Evolutionary conservation across 441 rosid genomes (phyloP), one percentile per base, ranked within the genome.

Genomic region (Erodium moschatum): DNA sequence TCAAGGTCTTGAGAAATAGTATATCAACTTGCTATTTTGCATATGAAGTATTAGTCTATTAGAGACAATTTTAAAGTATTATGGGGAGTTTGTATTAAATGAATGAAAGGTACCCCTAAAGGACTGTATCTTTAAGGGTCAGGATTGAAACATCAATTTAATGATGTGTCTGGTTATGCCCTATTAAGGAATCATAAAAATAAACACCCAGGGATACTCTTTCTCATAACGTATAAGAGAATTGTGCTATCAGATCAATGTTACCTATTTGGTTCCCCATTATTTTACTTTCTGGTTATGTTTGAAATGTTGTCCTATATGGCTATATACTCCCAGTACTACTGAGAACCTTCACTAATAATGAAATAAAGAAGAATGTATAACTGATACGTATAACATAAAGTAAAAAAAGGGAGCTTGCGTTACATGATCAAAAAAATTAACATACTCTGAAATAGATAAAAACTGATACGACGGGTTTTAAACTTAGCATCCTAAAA

Each of bases 291-390:
- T 50, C 0, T 16, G 63, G 29, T 20, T 15, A 58, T 19, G 13
- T 18, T 58, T 58, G 63, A 7, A 54, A 54, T 16, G 18, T 54
- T 54, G 21, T 16, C 61, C 61, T 16, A 16, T 54, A 54, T 52
- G 15, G 5, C 38, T 33, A 33, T 38, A 38, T 7, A 38, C 42
- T 2, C 19, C 63, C 63, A 13, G 19, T 60, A 60, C 29, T 20
- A 20, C 64, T 19, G 64, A 58, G 64, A 58, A 58, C 64, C 29
- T 58, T 58, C 64, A 19, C 64, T 7, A 58, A 21, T 60, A 60
- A 20, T 9, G 33, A 0, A 38, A 38, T 10, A 9, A 20, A 21
- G 10, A 0, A 60, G 9, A 19, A 58, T 8, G 2, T 24, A 60
- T 60, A 60, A 60, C 31, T 60, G 29, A 60, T 9, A 21, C 2